Base-by-base conservation (phyloP, 2,329 filamentous ascomycete species). In the Niveomyces coronatus region DNA sequence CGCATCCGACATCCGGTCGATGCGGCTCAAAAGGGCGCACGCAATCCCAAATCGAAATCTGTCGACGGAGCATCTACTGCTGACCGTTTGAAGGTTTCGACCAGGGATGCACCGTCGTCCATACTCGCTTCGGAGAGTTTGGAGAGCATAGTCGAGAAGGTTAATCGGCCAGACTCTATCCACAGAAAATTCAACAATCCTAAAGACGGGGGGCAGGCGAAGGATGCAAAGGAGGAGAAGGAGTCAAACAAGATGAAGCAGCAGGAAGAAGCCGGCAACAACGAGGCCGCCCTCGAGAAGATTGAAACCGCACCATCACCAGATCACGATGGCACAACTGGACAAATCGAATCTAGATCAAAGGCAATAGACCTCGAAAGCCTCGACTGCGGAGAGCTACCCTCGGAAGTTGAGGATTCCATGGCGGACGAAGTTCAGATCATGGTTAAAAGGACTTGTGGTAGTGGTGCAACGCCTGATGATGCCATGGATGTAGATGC, bases 401-500 rank as follows among this genome's bases (percentile, higher is more conserved):
- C 16, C 7, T 22, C 10, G 3, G n/a, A 8, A 3, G 8, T 13
- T 3, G 24, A 9, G 13, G 9, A 24, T 11, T 3, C 24, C 4
- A 10, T 18, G 14, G 4, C 14, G 10, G 15, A 34, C 4, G 31
- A 24, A 11, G 8, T 34, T 5, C 18, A 30, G 9, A 17, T 24
- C 5, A 3, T 34, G 6, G 15, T 5, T 15, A 10, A 11, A 13
- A 11, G 10, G 14, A n/a, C 24, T 13, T 18, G 5, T 5, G 24
- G 18, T 26, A 14, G 7, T 3, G 37, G 24, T n/a, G 9, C 31
- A 14, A 20, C 37, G 6, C 11, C 31, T 13, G 37, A 27, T 6
- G 40, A 35, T 8, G 39, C 23, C 23, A 29, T 29, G 18, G 28
- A 28, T 3, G 17, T 37, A 11, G 31, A 42, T 26, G 14, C 40